Percentiles rank a stretch among this genome's conserved stretches.
Conservation (phyloP, 2,329 filamentous ascomycete species). For the Leptographium procerum region DNA sequence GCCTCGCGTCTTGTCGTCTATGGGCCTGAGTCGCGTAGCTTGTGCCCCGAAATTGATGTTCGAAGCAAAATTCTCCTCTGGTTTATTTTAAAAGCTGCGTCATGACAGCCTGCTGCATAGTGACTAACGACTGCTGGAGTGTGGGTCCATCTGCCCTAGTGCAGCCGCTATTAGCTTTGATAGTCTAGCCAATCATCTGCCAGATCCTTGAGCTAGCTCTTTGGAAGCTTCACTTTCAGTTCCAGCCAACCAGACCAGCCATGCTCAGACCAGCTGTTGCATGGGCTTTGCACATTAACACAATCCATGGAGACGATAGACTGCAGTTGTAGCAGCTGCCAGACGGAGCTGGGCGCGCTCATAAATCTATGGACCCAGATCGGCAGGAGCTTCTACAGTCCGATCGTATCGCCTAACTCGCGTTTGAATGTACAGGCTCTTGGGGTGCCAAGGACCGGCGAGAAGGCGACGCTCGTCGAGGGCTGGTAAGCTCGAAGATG, state of each 20-base stretch:
- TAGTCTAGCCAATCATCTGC: neutral
- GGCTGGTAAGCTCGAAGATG: constrained; percentile 18
- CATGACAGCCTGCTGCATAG: neutral
- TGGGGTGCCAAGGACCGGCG: constrained; percentile 19
- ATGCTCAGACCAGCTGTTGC: neutral
- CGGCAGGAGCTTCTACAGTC: constrained; percentile 28
- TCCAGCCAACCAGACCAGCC: too few species aligned
- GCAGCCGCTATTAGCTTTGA: neutral
- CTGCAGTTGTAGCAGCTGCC: constrained; percentile 24
- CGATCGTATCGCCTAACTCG: constrained; percentile 17
- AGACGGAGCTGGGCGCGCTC: constrained; percentile 19
- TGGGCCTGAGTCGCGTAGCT: neutral
- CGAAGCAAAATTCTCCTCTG: neutral
- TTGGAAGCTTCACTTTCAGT: neutral
- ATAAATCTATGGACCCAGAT: constrained; percentile 29
- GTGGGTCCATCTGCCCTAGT: neutral
- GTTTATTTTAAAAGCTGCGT: neutral
- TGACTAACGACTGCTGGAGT: neutral
- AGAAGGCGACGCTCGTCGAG: constrained; percentile 23
- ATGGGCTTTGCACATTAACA: neutral
- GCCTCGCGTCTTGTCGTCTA: neutral
- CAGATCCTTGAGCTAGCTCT: neutral
- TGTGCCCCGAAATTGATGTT: neutral
- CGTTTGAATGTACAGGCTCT: constrained; percentile 14
- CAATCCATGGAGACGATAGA: constrained; percentile 23